phyloP scores from a whole-genome alignment of 768 basidiomycete species.

The Boletales sp. region DNA sequence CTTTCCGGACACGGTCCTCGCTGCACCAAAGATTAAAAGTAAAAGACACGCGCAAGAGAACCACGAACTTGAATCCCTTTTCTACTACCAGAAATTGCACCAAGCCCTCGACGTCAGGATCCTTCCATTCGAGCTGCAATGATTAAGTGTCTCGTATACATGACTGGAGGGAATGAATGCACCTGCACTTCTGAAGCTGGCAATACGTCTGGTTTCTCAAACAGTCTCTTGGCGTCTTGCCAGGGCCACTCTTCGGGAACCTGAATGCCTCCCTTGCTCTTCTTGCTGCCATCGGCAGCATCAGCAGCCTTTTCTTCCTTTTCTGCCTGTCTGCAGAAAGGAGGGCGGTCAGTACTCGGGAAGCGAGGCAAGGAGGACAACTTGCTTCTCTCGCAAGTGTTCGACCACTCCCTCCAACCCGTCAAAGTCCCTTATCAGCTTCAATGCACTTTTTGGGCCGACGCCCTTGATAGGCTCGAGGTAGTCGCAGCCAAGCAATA shows the following conservation, averaged over 20 bases:
- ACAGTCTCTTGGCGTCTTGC: slow-evolving; percentile 90
- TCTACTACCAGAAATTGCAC: slow-evolving; percentile 90
- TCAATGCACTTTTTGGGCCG: slow-evolving; percentile 93
- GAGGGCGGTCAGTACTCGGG: neutral
- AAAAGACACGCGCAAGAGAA: neutral
- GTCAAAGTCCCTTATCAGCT: slow-evolving; percentile 82
- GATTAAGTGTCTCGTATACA: neutral
- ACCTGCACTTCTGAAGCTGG: slow-evolving; percentile 87
- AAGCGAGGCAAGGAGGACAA: neutral
- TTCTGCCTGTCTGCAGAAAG: slow-evolving; percentile 26
- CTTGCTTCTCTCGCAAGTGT: slow-evolving; percentile 75
- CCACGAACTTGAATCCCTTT: slow-evolving; percentile 89
- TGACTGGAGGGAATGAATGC: slow-evolving; percentile 5
- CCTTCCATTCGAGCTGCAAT: slow-evolving; percentile 85
- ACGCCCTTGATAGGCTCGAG: slow-evolving; percentile 98
- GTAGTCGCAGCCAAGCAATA: slow-evolving; percentile 96
- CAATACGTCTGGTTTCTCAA: slow-evolving; percentile 84
- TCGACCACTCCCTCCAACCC: slow-evolving; percentile 69
- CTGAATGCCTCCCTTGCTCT: slow-evolving; percentile 68
- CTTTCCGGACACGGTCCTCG: slow-evolving; percentile 94
- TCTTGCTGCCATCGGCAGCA: slow-evolving; percentile 36
- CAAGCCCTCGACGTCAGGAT: slow-evolving; percentile 89
- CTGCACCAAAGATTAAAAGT: slow-evolving; percentile 37
- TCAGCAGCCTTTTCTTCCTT: slow-evolving; percentile 45
- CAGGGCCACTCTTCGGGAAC: slow-evolving; percentile 97